Evolutionary conservation across 257 asterid species (phyloP).

Genomic region (Gardenia jasminoides): DNA sequence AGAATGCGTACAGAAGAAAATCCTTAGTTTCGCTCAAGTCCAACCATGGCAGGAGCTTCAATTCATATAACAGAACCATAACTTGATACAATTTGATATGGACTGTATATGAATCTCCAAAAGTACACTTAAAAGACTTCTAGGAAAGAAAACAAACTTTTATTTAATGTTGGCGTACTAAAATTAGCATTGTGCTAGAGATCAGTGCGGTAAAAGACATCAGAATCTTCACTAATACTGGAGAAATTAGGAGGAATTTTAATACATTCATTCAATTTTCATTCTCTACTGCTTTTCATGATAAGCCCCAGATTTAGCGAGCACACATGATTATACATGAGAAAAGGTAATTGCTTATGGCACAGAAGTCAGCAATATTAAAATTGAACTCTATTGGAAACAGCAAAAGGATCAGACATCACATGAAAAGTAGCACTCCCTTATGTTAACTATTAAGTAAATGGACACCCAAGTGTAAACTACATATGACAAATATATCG

Average conservation of each 20-base stretch:
- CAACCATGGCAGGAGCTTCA: background rate
- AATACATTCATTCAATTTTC: background rate
- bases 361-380: background rate
- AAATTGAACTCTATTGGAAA: background rate
- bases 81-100: background rate
- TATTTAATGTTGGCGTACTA: background rate
- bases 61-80: too few species aligned
- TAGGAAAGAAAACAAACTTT: background rate
- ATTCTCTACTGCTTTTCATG: background rate
- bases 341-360: background rate
- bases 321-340: too few species aligned
- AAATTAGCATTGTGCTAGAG: background rate
- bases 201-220: too few species aligned
- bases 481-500: background rate
- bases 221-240: background rate
- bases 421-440: background rate
- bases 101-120: background rate
- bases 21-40: background rate
- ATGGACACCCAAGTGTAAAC: background rate
- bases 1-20: background rate
- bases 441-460: background rate
- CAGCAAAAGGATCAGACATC: background rate
- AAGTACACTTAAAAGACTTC: background rate
- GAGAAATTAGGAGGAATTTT: background rate
- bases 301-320: background rate